Evolutionary conservation across 768 basidiomycete genomes (phyloP).

Genomic region (Exidia glandulosa): DNA sequence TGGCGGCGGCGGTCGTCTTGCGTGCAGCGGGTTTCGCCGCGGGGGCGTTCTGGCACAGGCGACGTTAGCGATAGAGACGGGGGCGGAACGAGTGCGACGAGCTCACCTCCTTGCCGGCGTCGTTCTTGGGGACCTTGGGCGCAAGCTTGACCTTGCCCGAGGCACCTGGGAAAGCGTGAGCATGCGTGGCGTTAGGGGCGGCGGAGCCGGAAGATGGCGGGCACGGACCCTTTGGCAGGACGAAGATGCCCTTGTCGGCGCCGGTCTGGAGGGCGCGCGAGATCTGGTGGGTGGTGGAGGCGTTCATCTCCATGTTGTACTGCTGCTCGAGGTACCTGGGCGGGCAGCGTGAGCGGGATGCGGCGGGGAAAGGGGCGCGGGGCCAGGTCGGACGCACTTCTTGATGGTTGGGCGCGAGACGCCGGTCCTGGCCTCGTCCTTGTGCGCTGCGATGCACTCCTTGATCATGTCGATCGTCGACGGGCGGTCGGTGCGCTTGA

Average conservation of each 20-base stretch:
- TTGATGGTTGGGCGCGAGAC: conserved; percentile 73
- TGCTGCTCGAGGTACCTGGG: conserved; percentile 69
- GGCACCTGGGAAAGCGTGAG: conserved; percentile 26
- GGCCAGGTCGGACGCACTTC: conserved; percentile 41
- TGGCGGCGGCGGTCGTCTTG: conserved; percentile 24
- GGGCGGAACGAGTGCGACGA: neutral
- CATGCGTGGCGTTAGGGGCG: neutral
- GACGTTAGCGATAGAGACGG: neutral
- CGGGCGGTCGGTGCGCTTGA: conserved; percentile 40
- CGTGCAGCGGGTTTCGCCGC: conserved; percentile 32
- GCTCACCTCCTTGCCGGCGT: conserved; percentile 60
- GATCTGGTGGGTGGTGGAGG: conserved; percentile 68
- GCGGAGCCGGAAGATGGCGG: neutral
- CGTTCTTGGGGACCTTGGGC: conserved; percentile 35
- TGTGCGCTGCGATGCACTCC: conserved; percentile 63
- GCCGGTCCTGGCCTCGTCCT: conserved; percentile 55
- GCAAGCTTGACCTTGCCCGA: conserved; percentile 70
- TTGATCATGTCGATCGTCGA: conserved; percentile 35
- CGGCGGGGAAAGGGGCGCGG: conserved; percentile 5
- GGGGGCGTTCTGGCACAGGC: conserved; percentile 3
- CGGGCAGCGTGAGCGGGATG: conserved; percentile 6
- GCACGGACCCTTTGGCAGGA: conserved; percentile 71
- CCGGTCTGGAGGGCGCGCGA: conserved; percentile 73
- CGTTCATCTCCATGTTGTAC: conserved; percentile 71
- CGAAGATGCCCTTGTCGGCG: conserved; percentile 71